Evolutionary conservation across 805 yeast species (phyloP), one percentile per base, ranked within the genome.

Genomic region (Starmerella ratchasimensis): DNA sequence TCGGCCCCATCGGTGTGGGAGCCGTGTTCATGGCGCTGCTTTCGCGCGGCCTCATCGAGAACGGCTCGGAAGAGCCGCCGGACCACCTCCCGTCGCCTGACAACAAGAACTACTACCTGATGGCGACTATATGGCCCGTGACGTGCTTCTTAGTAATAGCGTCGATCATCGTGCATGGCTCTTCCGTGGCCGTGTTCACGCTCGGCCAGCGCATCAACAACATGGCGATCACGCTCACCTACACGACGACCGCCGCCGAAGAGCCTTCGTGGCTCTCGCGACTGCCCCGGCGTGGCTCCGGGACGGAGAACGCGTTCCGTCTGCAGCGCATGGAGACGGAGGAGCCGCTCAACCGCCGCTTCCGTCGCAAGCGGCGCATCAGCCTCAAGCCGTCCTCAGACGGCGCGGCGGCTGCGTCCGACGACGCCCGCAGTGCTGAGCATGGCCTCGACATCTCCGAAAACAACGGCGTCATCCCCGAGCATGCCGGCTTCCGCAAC

Each of bases 1-100:
- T 86, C 58, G 96, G 96, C 14, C 95, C 96, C 2, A 81, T 86
- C 53, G 96, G 96, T 33, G 95, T 84, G 17, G 94, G 95, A 41
- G 94, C 94, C 1, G 66, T 84, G 6, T 83, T 80, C 58, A 88
- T 90, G 29, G 76, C 81, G 5, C 75, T 84, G 34, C 63, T 83
- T 44, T 82, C 93, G 0, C 70, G 88, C 44, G 71, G 74, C 8
- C 79, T 76, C 43, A 60, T 80, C 37, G 93, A 81, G 52, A 63
- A 69, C 17, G 61, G 54, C 4, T 71, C 68, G 20, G 70, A 69
- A 28, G 73, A 80, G 0, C 88, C 88, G 0, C 54, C 74, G 24
- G 61, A 57, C 10, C 39, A 30, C 3, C 45, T 73, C 5, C 79
- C 83, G 0, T 52, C 52, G 9, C 46, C 51, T 8, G 69, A 63